These are phyloP conservation scores for Leucocoprinus sp. DNA, from an alignment of 768 basidiomycete species.

Conservation along the genomic window DNA sequence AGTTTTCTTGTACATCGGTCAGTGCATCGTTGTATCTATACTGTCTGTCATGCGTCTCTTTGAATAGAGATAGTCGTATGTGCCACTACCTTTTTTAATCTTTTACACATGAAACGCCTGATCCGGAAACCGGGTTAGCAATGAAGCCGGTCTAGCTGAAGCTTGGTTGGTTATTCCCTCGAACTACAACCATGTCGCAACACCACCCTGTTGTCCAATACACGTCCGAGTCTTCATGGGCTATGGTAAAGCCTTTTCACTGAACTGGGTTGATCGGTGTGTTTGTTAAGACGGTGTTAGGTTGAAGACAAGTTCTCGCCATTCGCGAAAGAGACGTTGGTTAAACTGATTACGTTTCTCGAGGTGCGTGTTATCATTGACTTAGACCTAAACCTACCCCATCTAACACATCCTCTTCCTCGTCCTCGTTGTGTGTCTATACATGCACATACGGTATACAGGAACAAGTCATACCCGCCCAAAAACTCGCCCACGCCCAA, in stretches of 20 bases:
- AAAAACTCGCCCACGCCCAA: slow-evolving; percentile 70
- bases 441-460: no score
- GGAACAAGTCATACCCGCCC: slow-evolving; percentile 85
- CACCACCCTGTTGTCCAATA: slow-evolving; percentile 73
- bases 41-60: background rate
- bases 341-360: slow-evolving; percentile 77
- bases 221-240: slow-evolving; percentile 83
- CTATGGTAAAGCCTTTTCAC: slow-evolving; percentile 43
- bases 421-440: no score
- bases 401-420: no score
- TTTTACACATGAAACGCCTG: no score
- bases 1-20: slow-evolving; percentile 1
- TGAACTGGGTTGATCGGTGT: background rate
- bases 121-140: no score
- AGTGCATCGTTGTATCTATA: slow-evolving; percentile 7
- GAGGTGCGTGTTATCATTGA: slow-evolving; percentile 57
- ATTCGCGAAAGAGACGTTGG: slow-evolving; percentile 79
- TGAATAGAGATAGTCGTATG: background rate
- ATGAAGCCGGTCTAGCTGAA: no score
- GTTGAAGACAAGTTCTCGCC: slow-evolving; percentile 91
- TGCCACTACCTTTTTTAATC: background rate
- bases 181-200: background rate
- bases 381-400: no score
- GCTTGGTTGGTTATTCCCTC: background rate
- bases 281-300: slow-evolving; percentile 29